Evolutionary conservation across 805 yeast genomes (phyloP), one percentile per base, ranked within the genome.

Genomic region (Starmerella apis): DNA sequence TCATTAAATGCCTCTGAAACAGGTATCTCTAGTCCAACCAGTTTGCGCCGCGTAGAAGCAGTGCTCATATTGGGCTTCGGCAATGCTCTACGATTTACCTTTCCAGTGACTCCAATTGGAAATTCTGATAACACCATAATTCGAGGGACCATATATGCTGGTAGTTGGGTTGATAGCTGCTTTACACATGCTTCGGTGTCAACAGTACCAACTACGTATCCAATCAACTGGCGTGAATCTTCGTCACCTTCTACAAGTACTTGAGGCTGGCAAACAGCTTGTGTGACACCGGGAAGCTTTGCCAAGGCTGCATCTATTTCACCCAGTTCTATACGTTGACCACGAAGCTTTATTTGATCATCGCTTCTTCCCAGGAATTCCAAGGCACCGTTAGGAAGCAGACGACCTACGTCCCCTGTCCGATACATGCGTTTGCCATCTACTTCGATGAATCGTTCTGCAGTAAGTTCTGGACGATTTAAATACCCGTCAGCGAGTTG

Each of bases 41-140:
- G 14, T 18, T 33, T 22, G 9, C 37, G 11, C 9, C 37, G 37
- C 10, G 22, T 22, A 3, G 37, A 2, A 16, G 3, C 20, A 2
- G 4, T 33, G 4, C 13, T 52, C 37, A 23, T 24, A 20, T 9
- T 22, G 4, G 48, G 44, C 23, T 36, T 18, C 1, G 56, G 56
- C 51, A 90, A 72, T 62, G 88, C 88, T 35, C 96, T 96, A 69
- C 90, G 90, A 69, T 92, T 97, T 50, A 90, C 86, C 67, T 90
- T 90, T 59, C 98, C 98, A 64, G 90, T 92, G 52, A 97, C 96
- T 67, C 88, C 90, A 66, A 90, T 72, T 24, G 97, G 98, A 62
- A 90, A 69, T 60, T 79, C 80, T 24, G 75, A 73, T 70, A 92
- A 72, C 11, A 95, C 95, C 48, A 92, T 87, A 60, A 92, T 79